Evolutionary conservation across 805 yeast species (phyloP).

Genomic region (Metschnikowia colocasiae): DNA sequence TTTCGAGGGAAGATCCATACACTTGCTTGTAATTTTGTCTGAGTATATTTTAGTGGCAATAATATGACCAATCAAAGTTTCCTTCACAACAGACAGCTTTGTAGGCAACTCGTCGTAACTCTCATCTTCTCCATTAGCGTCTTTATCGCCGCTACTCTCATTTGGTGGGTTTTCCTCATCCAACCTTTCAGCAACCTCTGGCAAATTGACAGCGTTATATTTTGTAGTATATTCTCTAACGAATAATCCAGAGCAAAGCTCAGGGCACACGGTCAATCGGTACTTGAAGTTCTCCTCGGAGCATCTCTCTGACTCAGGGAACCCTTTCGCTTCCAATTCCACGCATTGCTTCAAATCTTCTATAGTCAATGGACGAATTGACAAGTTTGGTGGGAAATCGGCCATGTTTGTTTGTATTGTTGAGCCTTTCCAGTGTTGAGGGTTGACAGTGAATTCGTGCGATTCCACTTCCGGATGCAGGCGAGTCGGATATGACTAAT

Average conservation of each 20-base stretch:
- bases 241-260: conserved; percentile 83
- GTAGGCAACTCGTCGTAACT: conserved; percentile 41
- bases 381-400: conserved; percentile 45
- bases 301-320: conserved; percentile 68
- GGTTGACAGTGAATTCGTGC: not conserved
- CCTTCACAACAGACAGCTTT: conserved; percentile 50
- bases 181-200: conserved; percentile 36
- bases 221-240: conserved; percentile 58
- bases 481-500: not conserved
- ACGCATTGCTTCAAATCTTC: conserved; percentile 62
- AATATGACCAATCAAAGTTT: conserved; percentile 74
- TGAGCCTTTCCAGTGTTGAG: not conserved
- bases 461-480: not conserved
- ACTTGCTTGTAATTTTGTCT: conserved; percentile 48
- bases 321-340: conserved; percentile 63
- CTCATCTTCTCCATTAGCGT: conserved; percentile 23
- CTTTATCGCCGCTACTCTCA: conserved; percentile 13
- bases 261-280: conserved; percentile 81
- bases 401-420: conserved; percentile 25
- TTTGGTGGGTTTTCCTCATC: conserved; percentile 22
- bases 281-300: conserved; percentile 58
- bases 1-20: conserved; percentile 57
- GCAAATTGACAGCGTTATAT: conserved; percentile 41
- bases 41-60: conserved; percentile 67
- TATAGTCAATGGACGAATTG: conserved; percentile 26